Evolutionary conservation across 2,329 filamentous ascomycete species (phyloP).

Genomic region (Chrysoporthe austroafricana): DNA sequence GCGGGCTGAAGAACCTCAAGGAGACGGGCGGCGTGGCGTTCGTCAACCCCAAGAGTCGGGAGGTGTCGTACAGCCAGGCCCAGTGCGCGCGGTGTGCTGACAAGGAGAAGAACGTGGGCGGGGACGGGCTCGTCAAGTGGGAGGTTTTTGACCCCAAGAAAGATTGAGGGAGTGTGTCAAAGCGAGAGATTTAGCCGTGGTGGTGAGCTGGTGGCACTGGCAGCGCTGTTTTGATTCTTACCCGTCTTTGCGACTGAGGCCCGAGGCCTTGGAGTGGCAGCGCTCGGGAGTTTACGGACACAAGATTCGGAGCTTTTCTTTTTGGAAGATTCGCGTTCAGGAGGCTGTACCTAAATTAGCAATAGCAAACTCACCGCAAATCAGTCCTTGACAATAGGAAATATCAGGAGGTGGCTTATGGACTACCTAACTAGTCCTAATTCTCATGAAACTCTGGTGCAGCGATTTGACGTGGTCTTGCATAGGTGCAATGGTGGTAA

Average conservation of each 20-base stretch:
- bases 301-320: too few species aligned
- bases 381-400: too few species aligned
- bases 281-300: too few species aligned
- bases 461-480: too few species aligned
- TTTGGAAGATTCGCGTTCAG: too few species aligned
- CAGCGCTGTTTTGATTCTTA: background rate
- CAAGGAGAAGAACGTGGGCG: background rate
- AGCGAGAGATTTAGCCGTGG: background rate
- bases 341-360: too few species aligned
- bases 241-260: background rate
- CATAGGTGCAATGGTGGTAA: too few species aligned
- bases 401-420: too few species aligned
- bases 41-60: background rate
- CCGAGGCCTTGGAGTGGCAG: too few species aligned
- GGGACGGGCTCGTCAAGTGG: conserved; percentile 5
- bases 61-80: background rate
- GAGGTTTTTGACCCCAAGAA: conserved; percentile 13
- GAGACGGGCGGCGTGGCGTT: conserved; percentile 4
- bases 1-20: background rate
- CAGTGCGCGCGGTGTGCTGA: conserved; percentile 16
- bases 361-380: too few species aligned
- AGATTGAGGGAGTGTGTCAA: background rate
- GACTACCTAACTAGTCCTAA: too few species aligned
- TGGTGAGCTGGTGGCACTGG: background rate
- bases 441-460: too few species aligned